Percentiles rank a stretch among this genome's conserved stretches.
Evolutionary conservation across 805 yeast species (phyloP).

Genomic region (Suhomyces vadensis): DNA sequence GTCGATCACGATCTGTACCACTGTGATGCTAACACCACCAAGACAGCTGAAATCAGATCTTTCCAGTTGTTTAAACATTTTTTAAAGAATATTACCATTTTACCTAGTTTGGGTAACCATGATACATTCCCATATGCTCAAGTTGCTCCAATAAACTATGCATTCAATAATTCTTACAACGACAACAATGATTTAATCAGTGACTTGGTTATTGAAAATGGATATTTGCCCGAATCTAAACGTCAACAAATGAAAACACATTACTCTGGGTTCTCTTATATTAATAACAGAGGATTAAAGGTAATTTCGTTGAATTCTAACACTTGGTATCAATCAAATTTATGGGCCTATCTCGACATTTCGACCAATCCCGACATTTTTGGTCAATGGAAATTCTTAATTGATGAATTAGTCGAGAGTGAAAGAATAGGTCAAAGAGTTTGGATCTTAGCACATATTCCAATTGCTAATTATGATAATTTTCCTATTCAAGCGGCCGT

Average conservation of each 20-base stretch:
- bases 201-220: constrained; percentile 37
- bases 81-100: constrained; percentile 56
- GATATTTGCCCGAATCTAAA: constrained; percentile 34
- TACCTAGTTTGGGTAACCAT: constrained; percentile 67
- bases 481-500: constrained; percentile 61
- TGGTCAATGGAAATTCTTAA: constrained; percentile 62
- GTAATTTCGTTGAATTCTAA: constrained; percentile 66
- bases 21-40: constrained; percentile 61
- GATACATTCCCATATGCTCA: constrained; percentile 75
- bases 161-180: constrained; percentile 31
- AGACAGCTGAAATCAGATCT: constrained; percentile 68
- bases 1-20: constrained; percentile 64
- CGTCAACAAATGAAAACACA: constrained; percentile 39
- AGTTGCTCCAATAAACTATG: constrained; percentile 49
- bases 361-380: constrained; percentile 58
- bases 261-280: constrained; percentile 62
- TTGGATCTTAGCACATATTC: constrained; percentile 75
- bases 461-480: constrained; percentile 53
- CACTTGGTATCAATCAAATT: constrained; percentile 63
- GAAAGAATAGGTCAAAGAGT: constrained; percentile 61
- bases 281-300: constrained; percentile 57
- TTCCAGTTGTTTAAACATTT: constrained; percentile 58
- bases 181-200: constrained; percentile 41
- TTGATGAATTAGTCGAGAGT: constrained; percentile 60
- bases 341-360: constrained; percentile 51